Evolutionary conservation across 2,329 filamentous ascomycete species (phyloP).

Genomic region (Penicillium sp.): DNA sequence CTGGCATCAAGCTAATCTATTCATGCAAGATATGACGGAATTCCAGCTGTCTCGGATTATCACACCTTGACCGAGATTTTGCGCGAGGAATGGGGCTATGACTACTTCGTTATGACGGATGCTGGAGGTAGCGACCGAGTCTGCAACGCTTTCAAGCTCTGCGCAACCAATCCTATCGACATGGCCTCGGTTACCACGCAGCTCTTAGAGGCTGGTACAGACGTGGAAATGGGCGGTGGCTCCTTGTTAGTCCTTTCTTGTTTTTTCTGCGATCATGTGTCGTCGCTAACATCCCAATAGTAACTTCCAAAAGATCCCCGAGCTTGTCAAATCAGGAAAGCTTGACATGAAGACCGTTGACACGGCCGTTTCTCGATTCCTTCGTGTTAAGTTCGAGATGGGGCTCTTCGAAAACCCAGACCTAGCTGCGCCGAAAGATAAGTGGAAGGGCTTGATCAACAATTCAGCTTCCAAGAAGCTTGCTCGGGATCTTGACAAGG

Average conservation of each 20-base stretch:
- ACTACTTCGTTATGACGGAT: conserved; percentile 61
- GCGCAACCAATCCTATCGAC: conserved; percentile 55
- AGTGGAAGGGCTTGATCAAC: conserved; percentile 57
- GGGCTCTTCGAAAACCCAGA: conserved; percentile 69
- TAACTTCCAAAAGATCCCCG: conserved; percentile 62
- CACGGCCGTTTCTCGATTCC: conserved; percentile 58
- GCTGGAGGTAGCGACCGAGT: conserved; percentile 66
- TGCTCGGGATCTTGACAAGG: conserved; percentile 58
- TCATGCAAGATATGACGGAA: conserved; percentile 56
- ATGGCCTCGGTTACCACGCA: conserved; percentile 59
- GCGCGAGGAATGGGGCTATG: conserved; percentile 65
- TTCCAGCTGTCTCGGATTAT: conserved; percentile 60
- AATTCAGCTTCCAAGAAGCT: conserved; percentile 54
- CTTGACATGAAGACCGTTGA: conserved; percentile 57
- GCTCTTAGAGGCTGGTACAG: conserved; percentile 62
- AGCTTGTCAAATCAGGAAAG: conserved; percentile 56
- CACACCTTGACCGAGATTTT: conserved; percentile 64
- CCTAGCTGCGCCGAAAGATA: conserved; percentile 49
- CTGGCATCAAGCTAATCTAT: neutral
- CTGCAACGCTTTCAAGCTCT: conserved; percentile 60
- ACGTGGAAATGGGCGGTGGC: conserved; percentile 71
- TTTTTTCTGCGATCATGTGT: too few species aligned
- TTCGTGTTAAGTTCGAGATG: conserved; percentile 62
- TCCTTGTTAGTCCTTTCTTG: conserved; percentile 45
- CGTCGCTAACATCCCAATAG: conserved; percentile 14